Percentiles rank a stretch among this genome's conserved stretches.
phyloP scores from a whole-genome alignment of 345 rosid genomes.

The Turritis glabra region DNA sequence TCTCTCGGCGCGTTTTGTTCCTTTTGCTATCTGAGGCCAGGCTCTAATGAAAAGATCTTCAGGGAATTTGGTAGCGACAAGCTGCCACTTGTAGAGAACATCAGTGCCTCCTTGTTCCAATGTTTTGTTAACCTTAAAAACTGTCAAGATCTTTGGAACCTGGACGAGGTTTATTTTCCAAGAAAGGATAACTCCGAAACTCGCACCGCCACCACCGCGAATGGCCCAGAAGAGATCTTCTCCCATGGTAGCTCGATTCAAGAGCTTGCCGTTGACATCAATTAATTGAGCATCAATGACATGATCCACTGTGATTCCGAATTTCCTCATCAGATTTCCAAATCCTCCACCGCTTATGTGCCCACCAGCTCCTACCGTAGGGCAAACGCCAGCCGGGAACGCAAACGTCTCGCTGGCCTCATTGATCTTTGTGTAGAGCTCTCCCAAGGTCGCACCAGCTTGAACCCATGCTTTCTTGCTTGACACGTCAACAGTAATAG shows the following conservation, averaged over 20 bases:
- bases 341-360: conserved; percentile 60
- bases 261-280: conserved; percentile 42
- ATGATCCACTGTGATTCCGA: conserved; percentile 49
- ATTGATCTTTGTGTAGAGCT: conserved; percentile 43
- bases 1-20: conserved; percentile 27
- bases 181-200: conserved; percentile 48
- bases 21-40: conserved; percentile 45
- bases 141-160: conserved; percentile 48
- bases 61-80: conserved; percentile 30
- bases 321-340: conserved; percentile 48
- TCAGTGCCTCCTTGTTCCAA: conserved; percentile 44
- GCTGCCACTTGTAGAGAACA: conserved; percentile 28
- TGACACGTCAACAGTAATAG: conserved; percentile 38
- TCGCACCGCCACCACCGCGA: conserved; percentile 51
- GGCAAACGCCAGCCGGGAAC: conserved; percentile 50
- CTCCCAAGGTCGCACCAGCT: conserved; percentile 56
- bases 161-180: conserved; percentile 51
- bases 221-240: conserved; percentile 62
- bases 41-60: conserved; percentile 54
- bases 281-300: conserved; percentile 52
- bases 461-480: conserved; percentile 48
- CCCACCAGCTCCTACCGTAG: conserved; percentile 58
- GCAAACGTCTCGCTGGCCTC: conserved; percentile 42
- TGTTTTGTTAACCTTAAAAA: conserved; percentile 38
- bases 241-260: conserved; percentile 50